Evolutionary conservation across 108 stramenopile genomes (phyloP), one percentile per base, ranked within the genome.

Genomic region (Cyclotella cryptica): DNA sequence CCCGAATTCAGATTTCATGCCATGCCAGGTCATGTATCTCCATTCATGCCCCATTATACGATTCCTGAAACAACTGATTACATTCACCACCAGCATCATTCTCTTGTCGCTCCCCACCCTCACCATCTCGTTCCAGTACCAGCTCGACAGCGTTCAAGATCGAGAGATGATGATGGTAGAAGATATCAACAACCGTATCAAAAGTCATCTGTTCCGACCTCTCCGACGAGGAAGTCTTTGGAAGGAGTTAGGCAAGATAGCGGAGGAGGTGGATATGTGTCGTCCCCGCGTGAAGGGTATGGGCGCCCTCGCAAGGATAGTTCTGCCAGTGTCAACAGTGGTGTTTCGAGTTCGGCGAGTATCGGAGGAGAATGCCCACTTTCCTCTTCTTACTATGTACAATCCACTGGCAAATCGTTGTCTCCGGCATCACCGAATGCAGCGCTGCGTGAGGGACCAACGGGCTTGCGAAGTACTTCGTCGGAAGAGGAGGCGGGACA

Each of bases 271-370:
- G 57, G 22, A 17, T 28, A 51, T 8, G 49, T 3, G 1, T 27
- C 21, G 5, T 22, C 52, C 40, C 39, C 22, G 8, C 41, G 22
- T 40, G 19, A 29, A 54, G 35, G 49, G 12, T 59, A 24, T 24
- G 35, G 29, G 27, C 69, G 69, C 63, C 69, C 61, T 18, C 68
- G 77, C 10, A 63, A 78, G 19, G 77, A 78, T 51, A 78, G 77
- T 60, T 11, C 54, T 10, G 27, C 49, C 1, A 78, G 77, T 28
- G 43, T 69, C 52, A 70, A 66, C 24, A 75, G 73, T 27, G 65
- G 63, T 47, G 46, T 49, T 30, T 62, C 52, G 52, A 46, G 28
- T 30, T 12, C 46, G 3, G 51, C 66, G 10, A 30, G 52, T 59
- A 26, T 66, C 66, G 29, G 58, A 66, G 11, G 22, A 27, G 57